Evolutionary conservation across 2,329 filamentous ascomycete species (phyloP), one percentile per base, ranked within the genome.

Genomic region (Calycina marina): DNA sequence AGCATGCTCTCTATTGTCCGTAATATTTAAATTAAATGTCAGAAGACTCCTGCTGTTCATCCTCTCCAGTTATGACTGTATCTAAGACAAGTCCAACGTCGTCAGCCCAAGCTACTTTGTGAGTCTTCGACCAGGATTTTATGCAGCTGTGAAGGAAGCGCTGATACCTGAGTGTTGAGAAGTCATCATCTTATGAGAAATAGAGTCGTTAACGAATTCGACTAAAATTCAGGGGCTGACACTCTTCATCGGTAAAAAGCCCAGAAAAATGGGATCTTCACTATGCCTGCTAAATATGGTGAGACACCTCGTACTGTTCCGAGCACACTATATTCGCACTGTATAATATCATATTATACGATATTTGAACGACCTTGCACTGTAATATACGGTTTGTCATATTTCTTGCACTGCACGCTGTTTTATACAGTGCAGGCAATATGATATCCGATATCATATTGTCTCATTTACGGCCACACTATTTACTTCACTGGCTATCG

Each of bases 401-500:
- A 24, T 24, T 24, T 24, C 20, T 24, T 24, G n/a, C 20, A 24
- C 20, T 24, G 20, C 20, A 24, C 20, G 20, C 8, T 24, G 8
- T 8, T 8, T 8, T 8, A 24, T 24, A 24, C 20, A 8, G 20
- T 24, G 20, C 20, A 8, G 20, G 20, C 20, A 24, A 24, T 24
- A 24, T 24, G 8, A 24, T 24, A 24, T 24, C n/a, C 8, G n/a
- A 24, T 24, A 24, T 24, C 8, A 24, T 24, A 24, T 24, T 24
- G 20, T 24, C 20, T 24, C n/a, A n/a, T 24, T 24, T n/a, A 24
- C 20, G 20, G 20, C 20, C 20, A 24, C 20, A 24, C 20, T 24
- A 24, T 24, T 24, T 24, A 24, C n/a, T 24, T 24, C 20, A 24
- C 20, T 24, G 20, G 20, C n/a, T n/a, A n/a, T n/a, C n/a, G n/a